Base-by-base conservation (phyloP, 1,284 basidiomycete species). In the Ceratobasidium theobromae region DNA sequence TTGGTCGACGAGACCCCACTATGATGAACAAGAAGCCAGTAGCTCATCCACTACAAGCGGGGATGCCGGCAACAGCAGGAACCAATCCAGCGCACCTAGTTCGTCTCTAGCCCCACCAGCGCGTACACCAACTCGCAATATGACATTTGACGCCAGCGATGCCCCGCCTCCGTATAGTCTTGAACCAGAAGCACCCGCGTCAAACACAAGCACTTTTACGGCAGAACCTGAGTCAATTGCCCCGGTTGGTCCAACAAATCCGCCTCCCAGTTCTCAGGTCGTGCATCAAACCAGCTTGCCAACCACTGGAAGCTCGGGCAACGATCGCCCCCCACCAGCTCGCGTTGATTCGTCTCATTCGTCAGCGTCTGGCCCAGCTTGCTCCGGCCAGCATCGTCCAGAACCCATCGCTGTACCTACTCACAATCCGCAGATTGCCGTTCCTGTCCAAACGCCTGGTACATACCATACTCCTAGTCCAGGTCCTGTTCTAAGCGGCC, bases 91-190 rank as follows among this genome's bases (percentile, higher is more conserved):
- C 21, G 46, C 45, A 14, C 27, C 16, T 25, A 45, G 57, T 32
- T n/a, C 41, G 16, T 60, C 45, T 16, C n/a, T 41, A 25, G 48
- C 38, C 25, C 21, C 35, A 27, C 52, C 45, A 32, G 54, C 14
- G 21, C 66, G 25, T 18, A 60, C 58, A 6, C 60, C 66, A 16
- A 48, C 48, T 43, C 48, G 68, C 12, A 53, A 51, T 28, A 64
- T 46, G 54, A 78, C 79, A 16, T 75, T 76, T 51, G 76, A 77
- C 53, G 80, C 82, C 30, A 85, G 86, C n/a, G 76, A 76, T 3
- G 85, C 86, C 2, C 87, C 87, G 0, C 88, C 88, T 1, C 86
- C 87, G 3, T 89, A 90, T 72, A 81, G 81, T 9, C 73, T 88
- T 9, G 84, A 87, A 70, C 82, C 76, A 6, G 79, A 79, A 1